These are phyloP conservation scores for Annulohypoxylon bovei DNA, from an alignment of 495 filamentous ascomycete species.

Conservation along the genomic window DNA sequence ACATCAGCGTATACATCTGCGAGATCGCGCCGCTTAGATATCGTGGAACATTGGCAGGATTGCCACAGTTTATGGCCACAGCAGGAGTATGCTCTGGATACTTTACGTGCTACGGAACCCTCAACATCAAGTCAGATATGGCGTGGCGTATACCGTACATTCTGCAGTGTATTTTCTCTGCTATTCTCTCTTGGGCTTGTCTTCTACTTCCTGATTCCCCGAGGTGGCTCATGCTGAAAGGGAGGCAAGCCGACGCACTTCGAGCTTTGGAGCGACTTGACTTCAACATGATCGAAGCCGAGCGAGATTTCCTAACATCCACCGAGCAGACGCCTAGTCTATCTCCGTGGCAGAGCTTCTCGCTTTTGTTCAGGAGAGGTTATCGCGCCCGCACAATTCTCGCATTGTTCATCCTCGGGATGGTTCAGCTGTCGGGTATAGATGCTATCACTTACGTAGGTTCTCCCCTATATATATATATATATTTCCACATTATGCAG, in stretches of 20 bases:
- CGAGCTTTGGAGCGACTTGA: constrained; percentile 57
- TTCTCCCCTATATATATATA: background rate
- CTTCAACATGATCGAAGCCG: constrained; percentile 52
- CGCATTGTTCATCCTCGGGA: constrained; percentile 60
- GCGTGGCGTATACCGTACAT: constrained; percentile 68
- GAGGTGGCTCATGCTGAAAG: constrained; percentile 53
- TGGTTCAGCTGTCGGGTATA: constrained; percentile 62
- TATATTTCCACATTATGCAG: no score
- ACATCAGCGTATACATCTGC: constrained; percentile 67
- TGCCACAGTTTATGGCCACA: constrained; percentile 65
- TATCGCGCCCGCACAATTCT: constrained; percentile 53
- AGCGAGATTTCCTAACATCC: constrained; percentile 59
- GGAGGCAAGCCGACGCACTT: constrained; percentile 48
- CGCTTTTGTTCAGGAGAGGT: constrained; percentile 53
- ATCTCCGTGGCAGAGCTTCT: constrained; percentile 40
- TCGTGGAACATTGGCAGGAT: constrained; percentile 63
- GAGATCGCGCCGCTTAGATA: constrained; percentile 67
- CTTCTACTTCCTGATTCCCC: constrained; percentile 54
- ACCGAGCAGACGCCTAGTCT: constrained; percentile 48
- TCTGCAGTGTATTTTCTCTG: constrained; percentile 55
- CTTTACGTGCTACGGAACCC: constrained; percentile 70
- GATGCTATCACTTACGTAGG: constrained; percentile 64
- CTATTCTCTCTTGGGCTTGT: constrained; percentile 51
- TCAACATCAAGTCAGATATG: constrained; percentile 59
- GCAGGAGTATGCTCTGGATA: constrained; percentile 64